Conservation (phyloP, 192 early-diverging fungal species). For the Irineochytrium annulatum region DNA sequence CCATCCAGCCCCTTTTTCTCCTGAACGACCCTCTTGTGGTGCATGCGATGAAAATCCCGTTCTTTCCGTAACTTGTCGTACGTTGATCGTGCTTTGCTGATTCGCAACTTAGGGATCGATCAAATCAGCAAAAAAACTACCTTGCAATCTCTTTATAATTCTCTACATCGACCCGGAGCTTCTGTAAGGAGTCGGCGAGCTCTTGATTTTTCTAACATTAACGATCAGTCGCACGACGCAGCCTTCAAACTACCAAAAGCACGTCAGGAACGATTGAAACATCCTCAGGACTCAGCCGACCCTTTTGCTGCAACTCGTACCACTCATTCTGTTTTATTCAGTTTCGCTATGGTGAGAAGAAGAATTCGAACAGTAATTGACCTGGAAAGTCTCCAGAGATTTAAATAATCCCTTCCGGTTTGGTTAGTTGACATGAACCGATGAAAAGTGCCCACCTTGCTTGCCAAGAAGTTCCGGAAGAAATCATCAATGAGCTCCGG, state of each 20-base stretch:
- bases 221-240: no score
- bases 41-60: slow-evolving; percentile 58
- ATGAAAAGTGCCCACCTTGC: no score
- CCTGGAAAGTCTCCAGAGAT: slow-evolving; percentile 56
- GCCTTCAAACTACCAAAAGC: no score
- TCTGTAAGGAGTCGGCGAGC: slow-evolving; percentile 44
- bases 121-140: slow-evolving; percentile 15
- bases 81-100: slow-evolving; percentile 51
- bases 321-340: slow-evolving; percentile 46
- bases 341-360: background rate
- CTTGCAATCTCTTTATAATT: slow-evolving; percentile 56
- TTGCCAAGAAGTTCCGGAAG: slow-evolving; percentile 51
- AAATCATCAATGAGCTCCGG: slow-evolving; percentile 60
- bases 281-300: slow-evolving; percentile 40
- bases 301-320: slow-evolving; percentile 54
- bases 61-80: slow-evolving; percentile 56
- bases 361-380: slow-evolving; percentile 16
- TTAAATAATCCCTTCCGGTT: slow-evolving; percentile 50
- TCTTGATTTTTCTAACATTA: slow-evolving; percentile 51
- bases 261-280: slow-evolving; percentile 50
- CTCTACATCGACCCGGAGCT: slow-evolving; percentile 46
- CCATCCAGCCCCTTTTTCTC: slow-evolving; percentile 46
- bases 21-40: slow-evolving; percentile 58
- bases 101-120: background rate
- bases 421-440: no score